phyloP scores from a whole-genome alignment of 805 yeast species.

The Naumovozyma baii region DNA sequence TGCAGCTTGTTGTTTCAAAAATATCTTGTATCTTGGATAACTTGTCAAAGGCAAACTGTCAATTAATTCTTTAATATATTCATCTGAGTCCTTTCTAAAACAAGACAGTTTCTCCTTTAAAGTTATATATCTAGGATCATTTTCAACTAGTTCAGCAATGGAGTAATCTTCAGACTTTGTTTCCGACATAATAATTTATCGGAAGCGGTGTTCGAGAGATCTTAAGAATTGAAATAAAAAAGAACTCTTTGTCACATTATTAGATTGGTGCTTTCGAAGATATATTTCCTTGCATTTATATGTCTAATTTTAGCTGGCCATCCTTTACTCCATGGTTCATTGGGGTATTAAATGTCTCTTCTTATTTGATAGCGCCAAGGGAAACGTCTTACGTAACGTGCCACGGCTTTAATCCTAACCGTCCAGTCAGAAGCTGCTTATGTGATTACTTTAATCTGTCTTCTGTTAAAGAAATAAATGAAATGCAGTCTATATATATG shows the following conservation, averaged over 20 bases:
- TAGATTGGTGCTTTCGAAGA: too few species aligned
- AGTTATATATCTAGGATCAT: conserved; percentile 12
- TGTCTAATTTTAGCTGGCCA: too few species aligned
- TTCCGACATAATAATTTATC: not conserved
- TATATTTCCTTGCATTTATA: too few species aligned
- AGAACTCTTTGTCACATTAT: too few species aligned
- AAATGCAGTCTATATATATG: too few species aligned
- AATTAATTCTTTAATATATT: conserved; percentile 17
- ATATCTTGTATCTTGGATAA: conserved; percentile 17
- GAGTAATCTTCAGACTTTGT: conserved; percentile 7
- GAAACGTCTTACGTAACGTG: not conserved
- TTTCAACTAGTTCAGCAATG: conserved; percentile 20
- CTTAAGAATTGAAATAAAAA: too few species aligned
- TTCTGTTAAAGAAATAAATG: not conserved
- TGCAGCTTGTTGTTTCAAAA: conserved; percentile 28
- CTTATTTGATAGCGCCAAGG: not conserved
- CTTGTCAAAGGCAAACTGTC: conserved; percentile 19
- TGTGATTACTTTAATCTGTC: not conserved
- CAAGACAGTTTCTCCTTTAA: conserved; percentile 13
- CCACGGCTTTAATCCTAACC: not conserved
- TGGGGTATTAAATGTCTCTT: not conserved
- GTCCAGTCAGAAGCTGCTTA: too few species aligned
- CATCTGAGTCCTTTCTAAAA: conserved; percentile 19
- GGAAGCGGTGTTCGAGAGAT: not conserved
- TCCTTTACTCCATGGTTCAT: not conserved